Evolutionary conservation across 164 flowering plant species (phyloP).

Genomic region (Macadamia tetraphylla): DNA sequence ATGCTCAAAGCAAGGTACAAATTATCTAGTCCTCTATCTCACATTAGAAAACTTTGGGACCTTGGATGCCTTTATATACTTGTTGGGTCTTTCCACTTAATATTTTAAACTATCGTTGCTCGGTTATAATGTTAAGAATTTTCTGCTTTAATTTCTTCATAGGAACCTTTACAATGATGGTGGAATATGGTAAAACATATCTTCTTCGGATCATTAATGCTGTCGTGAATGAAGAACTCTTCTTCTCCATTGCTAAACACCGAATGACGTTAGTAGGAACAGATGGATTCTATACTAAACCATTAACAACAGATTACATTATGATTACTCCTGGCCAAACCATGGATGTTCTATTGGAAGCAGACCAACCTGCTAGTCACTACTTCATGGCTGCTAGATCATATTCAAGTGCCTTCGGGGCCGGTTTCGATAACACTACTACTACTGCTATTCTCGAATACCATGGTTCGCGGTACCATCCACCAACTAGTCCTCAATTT

Average conservation of each 20-base stretch:
- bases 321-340: background rate
- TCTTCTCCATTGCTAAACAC: slow-evolving; percentile 9
- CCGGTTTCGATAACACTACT: slow-evolving; percentile 21
- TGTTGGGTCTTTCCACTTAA: too few species aligned
- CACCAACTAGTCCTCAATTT: slow-evolving; percentile 1
- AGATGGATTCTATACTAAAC: slow-evolving; percentile 7
- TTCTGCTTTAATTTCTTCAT: background rate
- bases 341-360: background rate
- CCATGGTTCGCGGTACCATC: slow-evolving; percentile 2
- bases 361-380: slow-evolving; percentile 15
- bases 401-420: background rate
- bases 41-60: too few species aligned
- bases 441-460: slow-evolving; percentile 20
- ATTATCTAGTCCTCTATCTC: too few species aligned
- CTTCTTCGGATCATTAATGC: background rate
- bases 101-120: too few species aligned
- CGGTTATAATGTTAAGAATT: too few species aligned
- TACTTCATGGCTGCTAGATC: slow-evolving; percentile 18
- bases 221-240: background rate
- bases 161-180: background rate
- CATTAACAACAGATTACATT: slow-evolving; percentile 4
- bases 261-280: background rate
- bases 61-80: too few species aligned
- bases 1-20: slow-evolving; percentile 7
- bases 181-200: background rate